Base-by-base conservation (phyloP, 208 protist genomes). In the Crithidia acanthocephali region DNA sequence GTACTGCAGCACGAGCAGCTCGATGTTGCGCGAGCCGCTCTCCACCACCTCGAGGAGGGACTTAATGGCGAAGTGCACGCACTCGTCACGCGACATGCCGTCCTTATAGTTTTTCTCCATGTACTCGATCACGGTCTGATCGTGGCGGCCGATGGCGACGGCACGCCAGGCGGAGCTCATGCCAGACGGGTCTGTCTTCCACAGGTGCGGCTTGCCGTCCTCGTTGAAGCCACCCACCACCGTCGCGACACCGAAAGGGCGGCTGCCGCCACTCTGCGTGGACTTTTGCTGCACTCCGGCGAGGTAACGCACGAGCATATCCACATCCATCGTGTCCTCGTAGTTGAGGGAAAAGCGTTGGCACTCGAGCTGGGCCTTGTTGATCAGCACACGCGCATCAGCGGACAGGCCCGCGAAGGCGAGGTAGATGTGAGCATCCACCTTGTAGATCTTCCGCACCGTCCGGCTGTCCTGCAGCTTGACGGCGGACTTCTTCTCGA, bases 381-480 rank as follows among this genome's bases (percentile, higher is more conserved):
- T 98, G 67, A 99, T 94, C 42, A 99, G 91, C 48, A 99, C 99
- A 37, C 99, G 91, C 25, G 99, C 99, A 87, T 99, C 99, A 6
- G 99, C 99, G 13, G 97, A 99, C 37, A 99, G 92, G 40, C 95
- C 98, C 33, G 99, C 98, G 80, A 99, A 99, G 40, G 98, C 98
- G 32, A 99, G 84, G 74, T 89, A 98, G 68, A 99, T 97, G 85
- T 99, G 98, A 10, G 99, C 92, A 72, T 99, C 99, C 5, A 99
- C 82, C 55, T 97, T 92, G 72, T 94, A 90, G 59, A 99, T 99
- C 86, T 99, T 99, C 25, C 98, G 88, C 48, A 99, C 97, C 0
- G 99, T 99, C 56, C 99, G 86, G 40, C 98, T 90, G 71, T 99
- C 99, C 92, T 99, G 99, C 63, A 99, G 87, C 81, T 99, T 99